A percentile compares a stretch with the other conserved stretches of the same genome.
Evolutionary conservation across 2,329 filamentous ascomycete species (phyloP).

Genomic region (Fusarium fracticaudum): DNA sequence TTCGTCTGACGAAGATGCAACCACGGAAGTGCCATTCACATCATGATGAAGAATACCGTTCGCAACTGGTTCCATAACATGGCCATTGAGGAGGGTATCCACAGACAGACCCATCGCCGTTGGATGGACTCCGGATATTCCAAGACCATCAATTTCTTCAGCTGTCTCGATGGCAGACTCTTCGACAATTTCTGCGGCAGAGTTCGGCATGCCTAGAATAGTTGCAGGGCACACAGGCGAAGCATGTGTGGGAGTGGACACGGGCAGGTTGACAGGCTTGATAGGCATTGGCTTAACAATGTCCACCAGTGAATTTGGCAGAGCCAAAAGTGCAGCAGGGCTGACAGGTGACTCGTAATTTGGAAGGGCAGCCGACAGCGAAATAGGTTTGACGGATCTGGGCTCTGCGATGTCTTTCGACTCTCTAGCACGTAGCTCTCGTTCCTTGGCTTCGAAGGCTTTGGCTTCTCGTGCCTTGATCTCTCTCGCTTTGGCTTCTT

Average conservation of each 20-base stretch:
- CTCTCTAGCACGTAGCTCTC: slow-evolving; percentile 2
- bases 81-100: slow-evolving; percentile 7
- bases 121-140: not conserved
- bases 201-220: slow-evolving; percentile 66
- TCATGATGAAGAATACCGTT: not conserved
- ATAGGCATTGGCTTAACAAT: slow-evolving; percentile 4
- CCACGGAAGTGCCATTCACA: slow-evolving; percentile 7
- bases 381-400: not conserved
- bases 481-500: slow-evolving; percentile 35
- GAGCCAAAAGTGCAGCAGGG: slow-evolving; percentile 57
- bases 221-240: slow-evolving; percentile 57
- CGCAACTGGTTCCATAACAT: not conserved
- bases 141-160: not conserved
- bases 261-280: not conserved
- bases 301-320: slow-evolving; percentile 63
- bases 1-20: slow-evolving; percentile 32
- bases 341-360: slow-evolving; percentile 53
- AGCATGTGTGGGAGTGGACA: not conserved
- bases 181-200: slow-evolving; percentile 36
- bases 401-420: slow-evolving; percentile 1
- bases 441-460: slow-evolving; percentile 12
- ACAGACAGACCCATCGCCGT: slow-evolving; percentile 11
- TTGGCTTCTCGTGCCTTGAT: slow-evolving; percentile 35
- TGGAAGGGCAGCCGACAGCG: not conserved
- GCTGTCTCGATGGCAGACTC: not conserved